Evolutionary conservation across 2,329 filamentous ascomycete genomes (phyloP), one percentile per base, ranked within the genome.

Genomic region (Pseudogymnoascus verrucosus): DNA sequence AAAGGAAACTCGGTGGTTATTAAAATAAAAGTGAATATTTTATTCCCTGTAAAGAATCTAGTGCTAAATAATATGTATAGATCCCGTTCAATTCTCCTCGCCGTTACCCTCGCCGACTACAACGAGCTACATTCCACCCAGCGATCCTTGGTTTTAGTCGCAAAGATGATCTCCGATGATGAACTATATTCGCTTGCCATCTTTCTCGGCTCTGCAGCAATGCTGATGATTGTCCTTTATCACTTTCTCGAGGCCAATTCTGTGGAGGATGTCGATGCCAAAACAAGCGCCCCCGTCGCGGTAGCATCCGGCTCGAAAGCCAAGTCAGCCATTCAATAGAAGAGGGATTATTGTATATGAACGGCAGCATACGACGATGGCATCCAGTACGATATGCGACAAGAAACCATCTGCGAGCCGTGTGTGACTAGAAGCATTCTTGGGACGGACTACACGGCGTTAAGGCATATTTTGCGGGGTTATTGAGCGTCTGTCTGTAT

Each of bases 221-320:
- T 98, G 90, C 81, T 97, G 51, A 83, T 99, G 66, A 97, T 98
- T 69, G 87, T 99, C 31, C 78, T 96, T 28, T 98, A 99, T 78
- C 92, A 98, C 77, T 98, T 96, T 79, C 87, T 99, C 71, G 93
- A 98, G 76, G 85, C 96, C 79, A 98, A 99, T 74, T 85, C 91
- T n/a, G 81, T 83, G 68, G 83, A 88, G 64, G 77, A 79, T 26
- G 65, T 69, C 21, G 66, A 65, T 37, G 59, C 42, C 23, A 62
- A 68, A 64, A 71, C 71, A 62, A 67, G 65, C 54, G 64, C 3
- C 51, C n/a, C 63, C 42, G 63, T 62, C 40, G 34, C 61, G 7
- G 59, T 21, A 42, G 51, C 64, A 51, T 54, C 66, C 7, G 64
- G 66, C 57, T 59, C 59, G 65, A 68, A 70, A 37, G 57, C 62